phyloP scores from a whole-genome alignment of 1,284 basidiomycete species.

The Earliella scabrosa region DNA sequence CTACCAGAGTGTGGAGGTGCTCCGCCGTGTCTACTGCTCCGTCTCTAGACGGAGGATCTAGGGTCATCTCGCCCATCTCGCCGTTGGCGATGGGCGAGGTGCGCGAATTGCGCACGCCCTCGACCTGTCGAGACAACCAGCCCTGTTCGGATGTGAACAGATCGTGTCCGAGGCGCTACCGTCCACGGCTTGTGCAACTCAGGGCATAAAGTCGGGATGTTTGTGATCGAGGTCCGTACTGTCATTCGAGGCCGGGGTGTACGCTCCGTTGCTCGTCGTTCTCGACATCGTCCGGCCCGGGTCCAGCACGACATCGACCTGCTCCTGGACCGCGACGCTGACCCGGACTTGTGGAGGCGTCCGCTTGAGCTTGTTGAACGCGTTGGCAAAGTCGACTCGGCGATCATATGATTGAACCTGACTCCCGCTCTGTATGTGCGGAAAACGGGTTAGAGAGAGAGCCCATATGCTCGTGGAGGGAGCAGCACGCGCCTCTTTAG shows the following conservation, averaged over 20 bases:
- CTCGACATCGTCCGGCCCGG: not conserved
- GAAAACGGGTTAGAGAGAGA: not conserved
- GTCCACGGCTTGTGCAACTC: no score
- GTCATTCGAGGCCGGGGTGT: not conserved
- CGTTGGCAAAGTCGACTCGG: constrained; percentile 6
- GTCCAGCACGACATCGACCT: not conserved
- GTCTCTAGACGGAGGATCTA: no score
- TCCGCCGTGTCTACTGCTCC: no score
- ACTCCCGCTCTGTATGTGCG: not conserved
- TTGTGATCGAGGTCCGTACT: not conserved
- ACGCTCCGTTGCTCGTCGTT: not conserved
- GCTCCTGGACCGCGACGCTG: constrained; percentile 9
- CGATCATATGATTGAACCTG: constrained; percentile 5
- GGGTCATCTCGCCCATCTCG: no score
- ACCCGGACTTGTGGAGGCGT: constrained; percentile 5
- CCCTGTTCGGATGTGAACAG: no score
- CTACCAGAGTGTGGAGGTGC: no score
- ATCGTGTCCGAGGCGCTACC: no score
- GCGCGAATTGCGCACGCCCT: no score
- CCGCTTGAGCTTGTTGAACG: constrained; percentile 11
- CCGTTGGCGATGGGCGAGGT: no score
- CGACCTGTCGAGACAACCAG: no score
- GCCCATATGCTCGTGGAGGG: not conserved
- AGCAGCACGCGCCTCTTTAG: not conserved
- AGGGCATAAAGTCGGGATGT: not conserved